Evolutionary conservation across 106 monocot species (phyloP).

Genomic region (Vanilla planifolia): DNA sequence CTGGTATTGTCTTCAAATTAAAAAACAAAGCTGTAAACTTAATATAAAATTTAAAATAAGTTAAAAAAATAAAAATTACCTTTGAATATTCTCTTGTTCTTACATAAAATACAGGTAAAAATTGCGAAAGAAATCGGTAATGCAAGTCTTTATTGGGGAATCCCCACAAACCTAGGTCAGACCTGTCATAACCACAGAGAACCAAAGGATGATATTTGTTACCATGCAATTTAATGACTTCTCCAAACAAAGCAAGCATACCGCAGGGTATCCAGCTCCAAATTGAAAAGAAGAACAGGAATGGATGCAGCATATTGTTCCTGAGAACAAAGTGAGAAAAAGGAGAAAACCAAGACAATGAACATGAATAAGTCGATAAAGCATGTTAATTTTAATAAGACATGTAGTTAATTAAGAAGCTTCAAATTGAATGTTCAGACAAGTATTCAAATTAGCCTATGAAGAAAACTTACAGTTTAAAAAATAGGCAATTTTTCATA

Average conservation of each 20-base stretch:
- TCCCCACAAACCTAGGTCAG: slow-evolving; percentile 89
- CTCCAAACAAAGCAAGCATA: slow-evolving; percentile 19
- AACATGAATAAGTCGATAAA: no score
- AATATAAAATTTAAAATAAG: slow-evolving; percentile 2
- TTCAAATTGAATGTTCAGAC: no score
- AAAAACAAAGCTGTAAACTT: slow-evolving; percentile 17
- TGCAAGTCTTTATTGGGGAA: slow-evolving; percentile 96
- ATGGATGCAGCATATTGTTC: slow-evolving; percentile 60
- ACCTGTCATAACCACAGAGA: slow-evolving; percentile 38
- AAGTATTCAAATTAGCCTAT: no score
- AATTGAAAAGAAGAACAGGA: slow-evolving; percentile 87
- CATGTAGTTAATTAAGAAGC: no score
- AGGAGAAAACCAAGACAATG: no score
- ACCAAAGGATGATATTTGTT: neutral
- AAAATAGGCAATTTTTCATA: no score
- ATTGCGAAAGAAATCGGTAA: slow-evolving; percentile 98
- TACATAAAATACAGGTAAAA: slow-evolving; percentile 86
- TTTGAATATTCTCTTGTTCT: slow-evolving; percentile 92
- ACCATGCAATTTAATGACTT: neutral
- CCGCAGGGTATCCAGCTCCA: slow-evolving; percentile 96
- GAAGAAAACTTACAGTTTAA: no score
- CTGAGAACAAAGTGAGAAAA: slow-evolving; percentile 31
- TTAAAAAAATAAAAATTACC: slow-evolving; percentile 34
- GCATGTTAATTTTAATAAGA: no score
- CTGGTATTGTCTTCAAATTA: slow-evolving; percentile 76